Percentiles rank a stretch among this genome's conserved stretches.
Conservation (phyloP, 2,329 filamentous ascomycete genomes). For the Pseudogymnoascus verrucosus region DNA sequence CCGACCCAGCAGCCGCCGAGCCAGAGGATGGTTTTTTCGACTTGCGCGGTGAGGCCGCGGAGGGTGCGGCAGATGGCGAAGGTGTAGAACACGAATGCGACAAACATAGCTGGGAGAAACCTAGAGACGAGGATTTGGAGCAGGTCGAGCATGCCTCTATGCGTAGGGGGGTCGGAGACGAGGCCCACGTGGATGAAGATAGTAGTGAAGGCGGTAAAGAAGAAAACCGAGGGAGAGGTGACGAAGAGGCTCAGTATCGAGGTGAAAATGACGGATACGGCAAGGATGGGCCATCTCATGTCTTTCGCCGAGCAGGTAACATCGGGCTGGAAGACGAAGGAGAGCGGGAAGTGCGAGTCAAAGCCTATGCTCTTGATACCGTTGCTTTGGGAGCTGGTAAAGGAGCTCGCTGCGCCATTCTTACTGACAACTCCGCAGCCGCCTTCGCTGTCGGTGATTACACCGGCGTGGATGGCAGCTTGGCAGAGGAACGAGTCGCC, state of each 20-base stretch:
- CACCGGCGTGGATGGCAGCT: slow-evolving; percentile 74
- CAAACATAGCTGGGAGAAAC: slow-evolving; percentile 80
- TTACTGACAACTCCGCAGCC: slow-evolving; percentile 77
- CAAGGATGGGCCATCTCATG: slow-evolving; percentile 75
- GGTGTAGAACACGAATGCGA: slow-evolving; percentile 78
- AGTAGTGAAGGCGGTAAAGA: slow-evolving; percentile 72
- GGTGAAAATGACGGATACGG: slow-evolving; percentile 73
- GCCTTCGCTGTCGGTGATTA: slow-evolving; percentile 62
- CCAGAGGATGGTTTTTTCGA: slow-evolving; percentile 88
- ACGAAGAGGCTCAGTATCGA: slow-evolving; percentile 74
- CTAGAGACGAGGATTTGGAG: slow-evolving; percentile 73
- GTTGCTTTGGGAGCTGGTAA: slow-evolving; percentile 55
- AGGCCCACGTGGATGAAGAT: slow-evolving; percentile 87
- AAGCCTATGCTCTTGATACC: slow-evolving; percentile 73
- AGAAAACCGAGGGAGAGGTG: slow-evolving; percentile 70
- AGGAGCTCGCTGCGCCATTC: slow-evolving; percentile 59
- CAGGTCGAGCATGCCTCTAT: slow-evolving; percentile 58
- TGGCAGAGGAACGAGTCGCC: slow-evolving; percentile 85
- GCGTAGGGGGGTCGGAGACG: slow-evolving; percentile 75
- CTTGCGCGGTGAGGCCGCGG: slow-evolving; percentile 64
- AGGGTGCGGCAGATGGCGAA: slow-evolving; percentile 68
- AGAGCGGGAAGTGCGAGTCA: slow-evolving; percentile 80
- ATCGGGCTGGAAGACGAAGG: slow-evolving; percentile 66
- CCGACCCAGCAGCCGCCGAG: slow-evolving; percentile 87
- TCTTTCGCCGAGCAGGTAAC: slow-evolving; percentile 65